A percentile compares a stretch with the other conserved stretches of the same genome.
These are phyloP conservation scores for Linderniella brevidens DNA, from an alignment of 257 asterid species.

Conservation along the genomic window DNA sequence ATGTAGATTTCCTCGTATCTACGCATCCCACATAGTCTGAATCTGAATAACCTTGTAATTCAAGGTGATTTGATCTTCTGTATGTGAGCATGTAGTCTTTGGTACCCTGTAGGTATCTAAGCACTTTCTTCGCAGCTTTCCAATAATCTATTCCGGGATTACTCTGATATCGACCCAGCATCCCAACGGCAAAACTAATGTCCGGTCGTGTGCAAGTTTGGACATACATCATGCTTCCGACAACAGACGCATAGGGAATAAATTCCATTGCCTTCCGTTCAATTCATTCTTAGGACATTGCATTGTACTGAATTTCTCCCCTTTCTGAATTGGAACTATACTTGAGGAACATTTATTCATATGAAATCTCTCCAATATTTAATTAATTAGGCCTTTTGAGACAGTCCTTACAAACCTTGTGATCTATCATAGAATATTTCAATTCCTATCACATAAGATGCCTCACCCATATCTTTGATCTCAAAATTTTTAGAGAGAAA, in stretches of 20 bases:
- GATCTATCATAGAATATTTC: not conserved
- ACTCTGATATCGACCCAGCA: not conserved
- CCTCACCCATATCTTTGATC: not conserved
- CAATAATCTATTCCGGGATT: not conserved
- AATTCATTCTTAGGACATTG: not conserved
- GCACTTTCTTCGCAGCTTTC: not conserved
- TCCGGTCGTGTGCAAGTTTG: not conserved
- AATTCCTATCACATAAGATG: not conserved
- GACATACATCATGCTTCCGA: not conserved
- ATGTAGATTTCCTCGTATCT: no score
- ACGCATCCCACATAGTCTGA: no score
- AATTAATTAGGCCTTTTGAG: no score
- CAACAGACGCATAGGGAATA: not conserved
- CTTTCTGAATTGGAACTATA: not conserved
- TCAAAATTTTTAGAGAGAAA: not conserved
- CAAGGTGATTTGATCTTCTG: not conserved
- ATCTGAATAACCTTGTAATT: no score
- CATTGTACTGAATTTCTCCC: not conserved
- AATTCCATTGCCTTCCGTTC: not conserved
- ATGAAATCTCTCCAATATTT: no score
- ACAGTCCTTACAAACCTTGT: not conserved
- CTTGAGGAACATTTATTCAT: no score
- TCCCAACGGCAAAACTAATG: not conserved
- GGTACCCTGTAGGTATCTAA: not conserved
- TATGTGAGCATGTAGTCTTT: not conserved